These are phyloP conservation scores for Alternaria burnsii DNA, from an alignment of 2,329 filamentous ascomycete species.

Conservation along the genomic window DNA sequence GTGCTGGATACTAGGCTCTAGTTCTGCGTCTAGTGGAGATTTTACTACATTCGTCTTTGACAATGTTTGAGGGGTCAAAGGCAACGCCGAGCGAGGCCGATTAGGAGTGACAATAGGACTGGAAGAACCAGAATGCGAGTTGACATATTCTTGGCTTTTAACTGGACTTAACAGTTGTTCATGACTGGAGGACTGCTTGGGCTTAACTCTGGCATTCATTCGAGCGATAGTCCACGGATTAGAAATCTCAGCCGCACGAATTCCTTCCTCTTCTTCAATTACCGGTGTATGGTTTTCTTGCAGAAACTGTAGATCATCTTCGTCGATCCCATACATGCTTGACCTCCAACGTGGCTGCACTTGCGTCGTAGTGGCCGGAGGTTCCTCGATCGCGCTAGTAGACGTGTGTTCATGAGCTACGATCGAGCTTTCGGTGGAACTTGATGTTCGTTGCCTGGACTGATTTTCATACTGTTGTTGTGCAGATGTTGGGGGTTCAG, in stretches of 20 bases:
- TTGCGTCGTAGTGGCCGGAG: not conserved
- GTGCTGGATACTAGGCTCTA: slow-evolving; percentile 21
- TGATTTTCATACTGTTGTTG: not conserved
- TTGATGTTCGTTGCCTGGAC: not conserved
- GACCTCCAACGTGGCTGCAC: slow-evolving; percentile 40
- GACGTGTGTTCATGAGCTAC: not conserved
- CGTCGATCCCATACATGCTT: slow-evolving; percentile 52
- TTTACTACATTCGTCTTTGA: slow-evolving; percentile 10
- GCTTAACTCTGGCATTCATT: slow-evolving; percentile 51
- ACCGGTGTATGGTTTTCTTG: slow-evolving; percentile 22
- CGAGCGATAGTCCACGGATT: slow-evolving; percentile 62
- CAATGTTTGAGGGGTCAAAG: slow-evolving; percentile 30
- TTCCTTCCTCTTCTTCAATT: slow-evolving; percentile 39
- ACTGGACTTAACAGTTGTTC: slow-evolving; percentile 37
- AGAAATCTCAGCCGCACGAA: slow-evolving; percentile 39
- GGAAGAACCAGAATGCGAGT: slow-evolving; percentile 18
- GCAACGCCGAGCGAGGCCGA: slow-evolving; percentile 5
- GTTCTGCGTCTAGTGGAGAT: slow-evolving; percentile 6
- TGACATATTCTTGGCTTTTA: slow-evolving; percentile 22
- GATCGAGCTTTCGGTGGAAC: not conserved
- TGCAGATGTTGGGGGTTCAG: slow-evolving; percentile 5
- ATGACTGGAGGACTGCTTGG: slow-evolving; percentile 18
- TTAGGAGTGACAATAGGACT: slow-evolving; percentile 1
- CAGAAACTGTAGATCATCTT: slow-evolving; percentile 44
- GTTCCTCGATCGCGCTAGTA: not conserved